Evolutionary conservation across 208 protist species (phyloP), one percentile per base, ranked within the genome.

Genomic region (Crithidia acanthocephali): DNA sequence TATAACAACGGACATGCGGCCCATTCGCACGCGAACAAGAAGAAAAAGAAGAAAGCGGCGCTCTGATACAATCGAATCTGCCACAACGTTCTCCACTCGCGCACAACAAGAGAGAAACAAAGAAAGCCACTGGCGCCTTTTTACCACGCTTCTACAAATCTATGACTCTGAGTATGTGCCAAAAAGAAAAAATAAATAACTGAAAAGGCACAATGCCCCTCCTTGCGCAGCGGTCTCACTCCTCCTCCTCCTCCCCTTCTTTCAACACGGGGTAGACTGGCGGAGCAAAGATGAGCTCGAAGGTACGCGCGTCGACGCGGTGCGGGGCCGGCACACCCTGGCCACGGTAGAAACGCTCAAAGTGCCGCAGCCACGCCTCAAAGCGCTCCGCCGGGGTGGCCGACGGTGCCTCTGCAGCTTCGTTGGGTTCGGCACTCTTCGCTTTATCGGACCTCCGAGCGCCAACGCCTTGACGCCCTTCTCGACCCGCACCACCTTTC

Each of bases 241-340:
- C 56, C 4, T 42, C 13, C 13, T 42, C 6, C 37, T 42, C 37
- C 37, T 42, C 9, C 37, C 13, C 13, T 15, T 13, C 37, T 15
- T 42, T n/a, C 9, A 15, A 44, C 22, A 20, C 4, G 1, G 52
- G 47, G 0, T 50, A 68, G 3, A 25, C 47, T 2, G 55, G 58
- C 1, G 84, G 79, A 9, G 80, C 58, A 55, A 90, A 86, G 30
- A 85, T 63, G 11, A 77, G 42, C 52, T 90, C 78, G 68, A 92
- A 95, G 50, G 76, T 76, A 5, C 32, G 70, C 15, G 60, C 69
- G 23, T 92, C 87, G 13, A 95, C 74, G 27, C 45, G 55, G 33
- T 83, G 76, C 48, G 80, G 84, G 5, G 60, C 37, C 9, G 85
- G 80, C 7, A 89, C 40, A 20, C 83, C 79, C 27, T 74, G 58